Conservation (phyloP, 257 asterid genomes). For the Solanum sejunctum region DNA sequence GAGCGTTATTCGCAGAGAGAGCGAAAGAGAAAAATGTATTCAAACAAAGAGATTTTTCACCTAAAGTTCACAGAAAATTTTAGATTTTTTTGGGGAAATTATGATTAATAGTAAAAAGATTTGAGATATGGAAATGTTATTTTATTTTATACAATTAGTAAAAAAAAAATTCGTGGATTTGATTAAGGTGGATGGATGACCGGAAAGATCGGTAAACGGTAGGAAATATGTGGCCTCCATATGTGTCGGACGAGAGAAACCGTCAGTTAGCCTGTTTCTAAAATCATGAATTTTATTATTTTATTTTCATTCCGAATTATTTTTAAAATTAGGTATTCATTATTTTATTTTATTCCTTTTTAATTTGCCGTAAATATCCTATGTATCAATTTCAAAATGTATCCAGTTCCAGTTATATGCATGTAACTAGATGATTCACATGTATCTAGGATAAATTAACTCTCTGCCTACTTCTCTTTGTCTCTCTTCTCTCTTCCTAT, state of each 20-base stretch:
- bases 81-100: background rate
- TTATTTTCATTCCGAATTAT: too few relatives aligned
- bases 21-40: constrained; percentile 7
- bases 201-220: constrained; percentile 4
- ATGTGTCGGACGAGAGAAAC: background rate
- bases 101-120: background rate
- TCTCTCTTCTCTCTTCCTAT: background rate
- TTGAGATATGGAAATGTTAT: background rate
- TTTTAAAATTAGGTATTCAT: too few relatives aligned
- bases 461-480: background rate
- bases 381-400: too few relatives aligned
- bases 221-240: background rate
- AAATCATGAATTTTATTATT: too few relatives aligned
- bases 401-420: too few relatives aligned
- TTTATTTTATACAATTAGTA: background rate
- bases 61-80: background rate
- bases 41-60: background rate
- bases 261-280: background rate
- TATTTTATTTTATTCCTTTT: too few relatives aligned
- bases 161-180: too few relatives aligned
- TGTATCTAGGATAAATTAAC: rapidly evolving
- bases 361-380: too few relatives aligned
- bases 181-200: background rate
- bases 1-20: background rate
- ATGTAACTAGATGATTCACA: background rate